Evolutionary conservation across 805 yeast species (phyloP).

Genomic region (Isabelozyma heimii): DNA sequence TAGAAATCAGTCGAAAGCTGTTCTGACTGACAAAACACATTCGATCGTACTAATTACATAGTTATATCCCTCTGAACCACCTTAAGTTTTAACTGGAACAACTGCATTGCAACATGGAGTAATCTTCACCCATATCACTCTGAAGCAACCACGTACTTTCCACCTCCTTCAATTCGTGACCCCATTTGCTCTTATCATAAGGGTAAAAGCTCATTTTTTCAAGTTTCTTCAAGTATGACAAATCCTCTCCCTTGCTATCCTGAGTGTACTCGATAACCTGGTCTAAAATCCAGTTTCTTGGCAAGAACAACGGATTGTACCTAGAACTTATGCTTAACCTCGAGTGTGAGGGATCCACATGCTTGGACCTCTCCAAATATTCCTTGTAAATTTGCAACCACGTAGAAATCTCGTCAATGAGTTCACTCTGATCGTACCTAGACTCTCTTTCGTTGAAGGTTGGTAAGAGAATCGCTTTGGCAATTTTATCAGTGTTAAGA

Average conservation of each 20-base stretch:
- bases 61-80: too few relatives aligned
- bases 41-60: too few relatives aligned
- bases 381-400: conserved; percentile 56
- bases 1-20: not conserved
- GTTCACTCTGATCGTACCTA: conserved; percentile 31
- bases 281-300: conserved; percentile 82
- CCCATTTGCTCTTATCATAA: conserved; percentile 66
- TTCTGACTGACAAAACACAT: not conserved
- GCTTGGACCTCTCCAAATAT: conserved; percentile 38
- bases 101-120: conserved; percentile 69
- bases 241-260: conserved; percentile 49
- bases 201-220: conserved; percentile 75
- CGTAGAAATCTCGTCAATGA: conserved; percentile 34
- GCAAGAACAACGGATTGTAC: conserved; percentile 76
- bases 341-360: conserved; percentile 30
- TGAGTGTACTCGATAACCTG: conserved; percentile 66
- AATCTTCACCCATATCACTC: conserved; percentile 49
- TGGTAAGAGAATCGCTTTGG: conserved; percentile 17
- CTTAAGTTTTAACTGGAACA: conserved; percentile 70
- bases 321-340: conserved; percentile 42
- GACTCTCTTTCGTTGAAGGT: conserved; percentile 18
- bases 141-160: conserved; percentile 52
- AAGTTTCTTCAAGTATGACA: conserved; percentile 54
- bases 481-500: conserved; percentile 10
- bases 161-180: conserved; percentile 56